Evolutionary conservation across 2,329 filamentous ascomycete genomes (phyloP).

Genomic region (Monosporascus sp.): DNA sequence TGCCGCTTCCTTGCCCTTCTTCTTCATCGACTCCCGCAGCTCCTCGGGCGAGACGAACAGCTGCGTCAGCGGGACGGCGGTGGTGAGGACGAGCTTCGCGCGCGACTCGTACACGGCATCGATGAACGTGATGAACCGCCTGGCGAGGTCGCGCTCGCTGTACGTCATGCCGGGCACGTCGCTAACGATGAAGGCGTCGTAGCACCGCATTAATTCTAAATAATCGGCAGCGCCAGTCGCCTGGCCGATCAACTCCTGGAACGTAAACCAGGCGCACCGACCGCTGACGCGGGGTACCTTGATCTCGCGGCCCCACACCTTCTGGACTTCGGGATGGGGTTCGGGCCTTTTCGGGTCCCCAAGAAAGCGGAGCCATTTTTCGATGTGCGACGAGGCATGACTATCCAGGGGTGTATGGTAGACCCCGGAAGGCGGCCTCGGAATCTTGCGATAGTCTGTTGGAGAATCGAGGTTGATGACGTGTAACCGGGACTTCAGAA

Average conservation of each 20-base stretch:
- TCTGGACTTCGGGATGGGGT: constrained; percentile 73
- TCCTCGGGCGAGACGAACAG: constrained; percentile 77
- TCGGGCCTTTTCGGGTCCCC: constrained; percentile 73
- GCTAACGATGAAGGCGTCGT: constrained; percentile 88
- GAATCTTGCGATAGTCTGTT: constrained; percentile 96
- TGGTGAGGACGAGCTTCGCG: constrained; percentile 93
- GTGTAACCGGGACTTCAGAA: constrained; percentile 76
- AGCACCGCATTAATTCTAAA: constrained; percentile 81
- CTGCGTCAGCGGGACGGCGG: constrained; percentile 75
- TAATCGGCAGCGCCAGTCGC: constrained; percentile 94
- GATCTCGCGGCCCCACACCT: constrained; percentile 90
- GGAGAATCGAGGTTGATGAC: constrained; percentile 93
- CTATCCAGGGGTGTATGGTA: constrained; percentile 85
- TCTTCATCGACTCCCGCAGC: constrained; percentile 54
- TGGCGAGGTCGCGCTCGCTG: constrained; percentile 76
- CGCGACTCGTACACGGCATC: constrained; percentile 90
- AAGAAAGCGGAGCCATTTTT: constrained; percentile 94
- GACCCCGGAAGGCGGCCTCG: constrained; percentile 84
- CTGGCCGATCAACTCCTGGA: constrained; percentile 82
- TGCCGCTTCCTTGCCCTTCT: constrained; percentile 36
- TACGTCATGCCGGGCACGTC: constrained; percentile 90
- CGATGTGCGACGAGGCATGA: constrained; percentile 72
- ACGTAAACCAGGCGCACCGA: constrained; percentile 83
- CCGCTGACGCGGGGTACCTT: constrained; percentile 83
- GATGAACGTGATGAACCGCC: constrained; percentile 95